Conservation (phyloP, 2,329 filamentous ascomycete species). For the Biscogniauxia marginata region DNA sequence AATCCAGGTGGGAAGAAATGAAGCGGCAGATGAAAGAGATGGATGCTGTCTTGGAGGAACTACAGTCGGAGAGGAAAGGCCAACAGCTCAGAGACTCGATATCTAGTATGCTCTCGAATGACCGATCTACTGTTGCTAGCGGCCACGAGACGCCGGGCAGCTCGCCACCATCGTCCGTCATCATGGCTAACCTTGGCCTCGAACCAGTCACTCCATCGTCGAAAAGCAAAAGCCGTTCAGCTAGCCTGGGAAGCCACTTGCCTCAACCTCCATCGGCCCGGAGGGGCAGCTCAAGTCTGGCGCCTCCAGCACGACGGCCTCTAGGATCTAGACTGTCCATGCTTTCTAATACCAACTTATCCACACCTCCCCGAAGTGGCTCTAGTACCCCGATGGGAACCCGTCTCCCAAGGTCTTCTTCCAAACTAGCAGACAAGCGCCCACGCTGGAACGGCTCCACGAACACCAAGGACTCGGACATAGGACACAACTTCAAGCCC, state of each 20-base stretch:
- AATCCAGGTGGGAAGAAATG: slow-evolving; percentile 74
- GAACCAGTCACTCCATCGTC: slow-evolving; percentile 46
- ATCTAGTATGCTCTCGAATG: slow-evolving; percentile 85
- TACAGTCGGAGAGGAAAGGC: slow-evolving; percentile 59
- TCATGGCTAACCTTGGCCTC: slow-evolving; percentile 56
- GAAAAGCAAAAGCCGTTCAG: slow-evolving; percentile 46
- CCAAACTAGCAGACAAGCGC: slow-evolving; percentile 50
- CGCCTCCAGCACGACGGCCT: slow-evolving; percentile 43
- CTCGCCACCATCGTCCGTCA: slow-evolving; percentile 60
- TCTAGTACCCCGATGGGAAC: slow-evolving; percentile 51
- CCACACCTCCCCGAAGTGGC: slow-evolving; percentile 38
- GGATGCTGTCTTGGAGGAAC: slow-evolving; percentile 72
- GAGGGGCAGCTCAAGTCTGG: slow-evolving; percentile 48
- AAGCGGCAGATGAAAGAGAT: slow-evolving; percentile 76
- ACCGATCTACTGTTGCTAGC: slow-evolving; percentile 69
- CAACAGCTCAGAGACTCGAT: slow-evolving; percentile 88
- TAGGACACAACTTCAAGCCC: slow-evolving; percentile 68
- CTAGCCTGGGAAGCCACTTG: slow-evolving; percentile 45
- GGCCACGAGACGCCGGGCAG: slow-evolving; percentile 69
- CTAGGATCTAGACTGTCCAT: slow-evolving; percentile 46
- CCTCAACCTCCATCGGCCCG: slow-evolving; percentile 41
- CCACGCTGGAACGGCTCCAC: slow-evolving; percentile 73
- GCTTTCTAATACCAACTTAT: slow-evolving; percentile 34
- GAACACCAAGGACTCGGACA: slow-evolving; percentile 61
- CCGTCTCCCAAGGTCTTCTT: slow-evolving; percentile 44